Conservation (phyloP, 495 filamentous ascomycete species). For the Xylaria scruposa region DNA sequence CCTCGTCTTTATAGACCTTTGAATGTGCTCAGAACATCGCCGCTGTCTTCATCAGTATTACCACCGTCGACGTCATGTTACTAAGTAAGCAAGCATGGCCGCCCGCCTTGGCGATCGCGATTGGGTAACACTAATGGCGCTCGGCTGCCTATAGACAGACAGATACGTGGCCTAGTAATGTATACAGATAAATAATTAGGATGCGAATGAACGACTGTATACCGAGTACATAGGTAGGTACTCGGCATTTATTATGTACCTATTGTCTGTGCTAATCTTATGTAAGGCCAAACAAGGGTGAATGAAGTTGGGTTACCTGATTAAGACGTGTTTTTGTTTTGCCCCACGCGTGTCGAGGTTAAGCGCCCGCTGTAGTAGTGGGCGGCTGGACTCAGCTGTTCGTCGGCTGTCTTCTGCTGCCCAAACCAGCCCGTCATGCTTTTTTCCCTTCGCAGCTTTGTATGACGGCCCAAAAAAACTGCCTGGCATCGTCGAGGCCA, state of each 20-base stretch:
- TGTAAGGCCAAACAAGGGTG: too few relatives aligned
- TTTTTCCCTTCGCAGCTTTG: conserved; percentile 7
- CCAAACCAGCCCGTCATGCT: conserved; percentile 16
- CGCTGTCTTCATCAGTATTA: background rate
- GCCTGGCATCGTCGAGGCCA: conserved; percentile 15
- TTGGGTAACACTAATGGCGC: background rate
- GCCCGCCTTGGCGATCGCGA: background rate
- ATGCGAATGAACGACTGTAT: background rate
- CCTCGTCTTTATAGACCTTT: background rate
- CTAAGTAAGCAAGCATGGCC: background rate
- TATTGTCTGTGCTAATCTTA: background rate
- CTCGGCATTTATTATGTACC: background rate
- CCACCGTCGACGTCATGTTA: background rate
- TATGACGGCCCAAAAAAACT: conserved; percentile 28
- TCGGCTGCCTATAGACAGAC: background rate
- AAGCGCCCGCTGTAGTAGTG: background rate
- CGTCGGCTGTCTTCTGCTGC: conserved; percentile 11
- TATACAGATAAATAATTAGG: background rate
- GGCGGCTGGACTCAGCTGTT: background rate
- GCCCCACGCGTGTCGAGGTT: conserved; percentile 13
- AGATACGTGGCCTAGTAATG: background rate
- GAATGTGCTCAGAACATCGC: background rate
- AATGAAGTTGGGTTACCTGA: too few relatives aligned
- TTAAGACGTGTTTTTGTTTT: conserved; percentile 2
- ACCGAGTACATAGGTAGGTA: background rate